Conservation (phyloP, 2,329 filamentous ascomycete species). For the Ophiostoma sp. region DNA sequence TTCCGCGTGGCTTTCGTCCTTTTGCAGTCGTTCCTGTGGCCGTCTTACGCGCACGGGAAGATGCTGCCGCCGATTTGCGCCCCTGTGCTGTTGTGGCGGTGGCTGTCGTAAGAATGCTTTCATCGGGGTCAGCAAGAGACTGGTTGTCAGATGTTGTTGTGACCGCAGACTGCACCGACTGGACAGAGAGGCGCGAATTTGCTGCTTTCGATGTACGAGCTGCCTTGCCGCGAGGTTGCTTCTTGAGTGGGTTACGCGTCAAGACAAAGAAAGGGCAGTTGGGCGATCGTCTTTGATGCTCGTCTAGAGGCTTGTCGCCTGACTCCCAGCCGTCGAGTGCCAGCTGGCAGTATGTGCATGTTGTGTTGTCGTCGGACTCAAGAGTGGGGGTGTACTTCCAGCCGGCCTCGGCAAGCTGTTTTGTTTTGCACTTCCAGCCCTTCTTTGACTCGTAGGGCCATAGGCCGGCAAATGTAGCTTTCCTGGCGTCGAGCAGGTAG, state of each 20-base stretch:
- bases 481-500: slow-evolving; percentile 69
- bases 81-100: slow-evolving; percentile 52
- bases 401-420: slow-evolving; percentile 86
- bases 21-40: slow-evolving; percentile 41
- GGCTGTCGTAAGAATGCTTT: slow-evolving; percentile 54
- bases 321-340: slow-evolving; percentile 93
- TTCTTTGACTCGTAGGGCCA: slow-evolving; percentile 90
- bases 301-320: slow-evolving; percentile 83
- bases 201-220: slow-evolving; percentile 58
- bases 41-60: slow-evolving; percentile 47
- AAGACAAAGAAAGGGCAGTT: slow-evolving; percentile 79
- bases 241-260: slow-evolving; percentile 54
- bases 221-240: slow-evolving; percentile 49
- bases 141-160: slow-evolving; percentile 47
- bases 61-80: slow-evolving; percentile 34
- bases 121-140: slow-evolving; percentile 49
- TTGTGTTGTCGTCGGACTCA: slow-evolving; percentile 82
- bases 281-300: slow-evolving; percentile 74
- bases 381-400: slow-evolving; percentile 87
- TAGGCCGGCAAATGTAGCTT: slow-evolving; percentile 71
- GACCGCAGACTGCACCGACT: slow-evolving; percentile 55
- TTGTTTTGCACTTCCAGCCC: slow-evolving; percentile 82
- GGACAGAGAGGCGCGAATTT: slow-evolving; percentile 55
- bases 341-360: slow-evolving; percentile 84
- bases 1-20: slow-evolving; percentile 42